Evolutionary conservation across 2,329 filamentous ascomycete genomes (phyloP).

Genomic region (Taxawa tesnikishii): DNA sequence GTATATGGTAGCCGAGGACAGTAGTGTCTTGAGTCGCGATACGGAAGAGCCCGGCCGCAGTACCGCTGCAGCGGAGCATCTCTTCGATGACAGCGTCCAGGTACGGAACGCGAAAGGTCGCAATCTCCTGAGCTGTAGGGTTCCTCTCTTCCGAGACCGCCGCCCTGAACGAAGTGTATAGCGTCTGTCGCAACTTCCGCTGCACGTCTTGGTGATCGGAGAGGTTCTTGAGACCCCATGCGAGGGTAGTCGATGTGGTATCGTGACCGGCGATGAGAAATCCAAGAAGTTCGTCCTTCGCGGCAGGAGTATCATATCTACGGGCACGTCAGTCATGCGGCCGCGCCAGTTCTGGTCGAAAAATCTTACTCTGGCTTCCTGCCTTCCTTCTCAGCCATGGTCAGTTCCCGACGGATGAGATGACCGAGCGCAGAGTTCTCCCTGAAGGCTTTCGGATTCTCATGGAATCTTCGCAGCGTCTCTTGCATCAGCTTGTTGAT

Average conservation of each 20-base stretch:
- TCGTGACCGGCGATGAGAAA: slow-evolving; percentile 32
- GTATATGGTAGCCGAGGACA: slow-evolving; percentile 28
- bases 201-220: slow-evolving; percentile 22
- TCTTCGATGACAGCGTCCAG: slow-evolving; percentile 32
- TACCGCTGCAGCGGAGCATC: slow-evolving; percentile 20
- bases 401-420: slow-evolving; percentile 20
- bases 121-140: slow-evolving; percentile 21
- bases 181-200: slow-evolving; percentile 18
- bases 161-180: slow-evolving; percentile 16
- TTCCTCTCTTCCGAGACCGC: slow-evolving; percentile 7
- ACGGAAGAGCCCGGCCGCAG: slow-evolving; percentile 17
- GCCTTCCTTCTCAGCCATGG: slow-evolving; percentile 22
- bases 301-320: slow-evolving; percentile 14
- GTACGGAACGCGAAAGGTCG: slow-evolving; percentile 21
- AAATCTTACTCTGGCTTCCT: slow-evolving; percentile 8
- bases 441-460: slow-evolving; percentile 10
- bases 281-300: slow-evolving; percentile 18
- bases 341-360: neutral
- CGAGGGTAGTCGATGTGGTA: slow-evolving; percentile 29
- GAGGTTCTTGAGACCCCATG: slow-evolving; percentile 29
- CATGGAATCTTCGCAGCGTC: neutral
- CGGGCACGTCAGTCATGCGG: neutral
- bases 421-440: slow-evolving; percentile 22
- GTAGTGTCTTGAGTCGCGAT: slow-evolving; percentile 23
- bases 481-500: slow-evolving; percentile 19